phyloP scores from a whole-genome alignment of 106 monocot species.

The Agapanthus africanus region DNA sequence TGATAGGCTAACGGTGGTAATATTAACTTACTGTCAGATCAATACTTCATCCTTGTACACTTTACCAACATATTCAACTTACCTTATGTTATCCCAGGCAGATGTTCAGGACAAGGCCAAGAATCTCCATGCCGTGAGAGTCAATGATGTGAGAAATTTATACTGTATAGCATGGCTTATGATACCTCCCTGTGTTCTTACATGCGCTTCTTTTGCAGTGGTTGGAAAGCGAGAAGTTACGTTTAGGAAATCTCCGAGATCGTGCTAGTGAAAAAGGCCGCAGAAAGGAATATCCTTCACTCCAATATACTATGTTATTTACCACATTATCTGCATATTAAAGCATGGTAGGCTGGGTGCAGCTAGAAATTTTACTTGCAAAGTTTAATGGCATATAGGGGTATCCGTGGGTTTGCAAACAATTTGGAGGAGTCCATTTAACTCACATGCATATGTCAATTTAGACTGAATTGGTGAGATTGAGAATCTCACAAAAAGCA shows the following conservation, averaged over 20 bases:
- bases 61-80: neutral
- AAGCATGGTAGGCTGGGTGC: no score
- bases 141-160: slow-evolving; percentile 65
- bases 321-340: neutral
- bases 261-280: slow-evolving; percentile 91
- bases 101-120: slow-evolving; percentile 72
- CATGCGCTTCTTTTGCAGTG: slow-evolving; percentile 29
- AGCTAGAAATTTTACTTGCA: neutral
- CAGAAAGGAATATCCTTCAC: slow-evolving; percentile 37
- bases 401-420: neutral
- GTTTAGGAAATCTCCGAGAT: slow-evolving; percentile 74
- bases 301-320: neutral
- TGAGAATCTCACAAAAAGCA: neutral
- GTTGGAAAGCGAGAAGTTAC: slow-evolving; percentile 67
- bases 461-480: neutral
- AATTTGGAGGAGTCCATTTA: neutral
- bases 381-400: neutral
- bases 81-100: slow-evolving; percentile 27
- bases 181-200: neutral
- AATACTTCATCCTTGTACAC: neutral
- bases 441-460: neutral
- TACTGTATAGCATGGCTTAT: neutral
- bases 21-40: neutral
- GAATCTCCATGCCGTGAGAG: slow-evolving; percentile 59
- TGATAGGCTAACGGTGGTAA: slow-evolving; percentile 72